Base-by-base conservation (phyloP, 2,329 filamentous ascomycete species). In the Colletotrichum orchidophilum region DNA sequence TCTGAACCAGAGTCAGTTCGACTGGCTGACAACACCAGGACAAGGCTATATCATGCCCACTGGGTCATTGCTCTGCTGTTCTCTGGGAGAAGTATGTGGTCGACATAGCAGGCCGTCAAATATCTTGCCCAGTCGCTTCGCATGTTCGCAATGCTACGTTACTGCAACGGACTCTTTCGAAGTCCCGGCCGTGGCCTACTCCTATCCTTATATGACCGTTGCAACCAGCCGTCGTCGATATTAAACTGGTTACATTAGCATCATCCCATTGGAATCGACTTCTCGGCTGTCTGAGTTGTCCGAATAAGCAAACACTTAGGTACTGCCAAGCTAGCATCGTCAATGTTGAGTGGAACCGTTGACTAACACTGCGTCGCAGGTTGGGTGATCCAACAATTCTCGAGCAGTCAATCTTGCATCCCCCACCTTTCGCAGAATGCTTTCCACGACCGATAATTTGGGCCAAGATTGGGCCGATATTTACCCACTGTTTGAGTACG, bases 281-380 rank as follows among this genome's bases (percentile, higher is more conserved):
- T 27, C 39, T 39, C 33, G 33, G 11, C 26, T 8, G 18, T 42
- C 13, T 21, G 15, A 9, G 27, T 61, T 54, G 8, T 18, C 27
- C 21, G 35, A 27, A 59, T 63, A 46, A 63, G 64, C 24, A 24
- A 35, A 68, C 33, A 54, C 63, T 71, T 63, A 63, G 65, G 59
- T 71, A 71, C 35, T 71, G 65, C 69, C 59, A 71, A 69, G 69
- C 69, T 63, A 54, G 21, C n/a, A 35, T 24, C 42, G n/a, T 42
- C 42, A 39, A n/a, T 33, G 15, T 46, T 15, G 18, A 35, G 59
- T 69, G 59, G 69, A 33, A 39, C 64, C 33, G 3, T 55, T 71
- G 69, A 63, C 68, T 68, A 71, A 63, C 68, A 63, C 46, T 5
- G 31, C 26, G 26, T 29, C 12, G 24, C 33, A 68, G 58, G 21